Base-by-base conservation (phyloP, 306 rosid genomes). In the Ormosia emarginata region DNA sequence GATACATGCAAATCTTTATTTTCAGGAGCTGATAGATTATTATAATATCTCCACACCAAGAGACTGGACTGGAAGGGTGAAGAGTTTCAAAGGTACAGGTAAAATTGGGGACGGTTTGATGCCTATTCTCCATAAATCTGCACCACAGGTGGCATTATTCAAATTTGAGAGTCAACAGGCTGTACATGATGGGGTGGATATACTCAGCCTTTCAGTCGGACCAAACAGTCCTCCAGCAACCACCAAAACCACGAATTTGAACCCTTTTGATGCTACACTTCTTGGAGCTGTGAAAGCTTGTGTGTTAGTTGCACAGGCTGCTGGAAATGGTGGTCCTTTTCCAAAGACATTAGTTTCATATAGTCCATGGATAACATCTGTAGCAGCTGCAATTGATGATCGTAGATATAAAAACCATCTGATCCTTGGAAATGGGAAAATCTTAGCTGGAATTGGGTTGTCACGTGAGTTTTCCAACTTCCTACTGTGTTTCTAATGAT, bases 281-380 rank as follows among this genome's bases (percentile, higher is more conserved):
- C 98, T 96, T 56, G 90, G 97, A 78, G 99, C 99, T 52, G 99
- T 96, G 88, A 96, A 96, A 87, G 99, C 99, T 41, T 98, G 99
- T 18, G 97, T 96, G 18, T 96, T 96, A 91, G 98, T 96, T 75
- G 99, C 97, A 50, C 99, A 96, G 82, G 99, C 98, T 55, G 99
- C 97, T 58, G 99, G 99, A 70, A 96, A 96, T 79, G 98, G 95
- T 62, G 99, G 99, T 40, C 99, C 99, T 75, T 96, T 91, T 72
- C 99, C 97, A 1, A 96, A 94, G 89, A 91, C 99, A 52, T 71
- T 96, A 90, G 97, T 96, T 85, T 96, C 99, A 43, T 96, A 93
- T 76, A 96, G 99, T 88, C 99, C 99, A 39, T 96, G 99, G 99
- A 93, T 96, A 81, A 87, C 88, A 72, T 85, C 99, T 75, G 94